Percentiles rank a stretch among this genome's conserved stretches.
These are phyloP conservation scores for Porpolomopsis calyptriformis DNA, from an alignment of 768 basidiomycete species.

Conservation along the genomic window DNA sequence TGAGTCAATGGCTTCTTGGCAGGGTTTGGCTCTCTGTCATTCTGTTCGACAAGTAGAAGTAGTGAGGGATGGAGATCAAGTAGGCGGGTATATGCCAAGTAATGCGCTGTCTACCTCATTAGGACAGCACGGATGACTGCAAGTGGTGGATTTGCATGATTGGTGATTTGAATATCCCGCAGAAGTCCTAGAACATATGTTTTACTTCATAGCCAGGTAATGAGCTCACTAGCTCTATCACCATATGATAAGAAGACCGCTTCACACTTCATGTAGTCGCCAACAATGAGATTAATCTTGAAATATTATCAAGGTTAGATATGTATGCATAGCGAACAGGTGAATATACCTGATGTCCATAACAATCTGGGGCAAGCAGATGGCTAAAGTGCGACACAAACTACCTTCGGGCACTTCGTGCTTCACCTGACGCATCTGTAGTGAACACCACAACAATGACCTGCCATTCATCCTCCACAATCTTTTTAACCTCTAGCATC, in stretches of 20 bases:
- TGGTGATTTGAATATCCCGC: slow-evolving; percentile 13
- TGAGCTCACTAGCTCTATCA: slow-evolving; percentile 24
- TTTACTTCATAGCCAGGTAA: slow-evolving; percentile 30
- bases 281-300: slow-evolving; percentile 31
- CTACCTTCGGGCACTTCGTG: slow-evolving; percentile 15
- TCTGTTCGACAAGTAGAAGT: slow-evolving; percentile 12
- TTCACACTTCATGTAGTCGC: slow-evolving; percentile 26
- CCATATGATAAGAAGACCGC: slow-evolving; percentile 14
- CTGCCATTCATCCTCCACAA: slow-evolving; percentile 17
- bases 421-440: slow-evolving; percentile 28
- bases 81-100: slow-evolving; percentile 23
- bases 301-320: too few relatives aligned
- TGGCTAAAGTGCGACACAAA: slow-evolving; percentile 13
- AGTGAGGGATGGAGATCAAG: slow-evolving; percentile 17
- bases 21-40: slow-evolving; percentile 10
- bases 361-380: slow-evolving; percentile 25
- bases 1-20: slow-evolving; percentile 13
- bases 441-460: slow-evolving; percentile 17
- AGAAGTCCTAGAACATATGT: slow-evolving; percentile 23
- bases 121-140: slow-evolving; percentile 25
- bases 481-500: slow-evolving; percentile 10
- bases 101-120: slow-evolving; percentile 28
- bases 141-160: slow-evolving; percentile 4
- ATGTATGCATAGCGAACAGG: too few relatives aligned
- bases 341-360: slow-evolving; percentile 26